Base-by-base conservation (phyloP, 2,329 filamentous ascomycete species). In the Aspergillus sp. region DNA sequence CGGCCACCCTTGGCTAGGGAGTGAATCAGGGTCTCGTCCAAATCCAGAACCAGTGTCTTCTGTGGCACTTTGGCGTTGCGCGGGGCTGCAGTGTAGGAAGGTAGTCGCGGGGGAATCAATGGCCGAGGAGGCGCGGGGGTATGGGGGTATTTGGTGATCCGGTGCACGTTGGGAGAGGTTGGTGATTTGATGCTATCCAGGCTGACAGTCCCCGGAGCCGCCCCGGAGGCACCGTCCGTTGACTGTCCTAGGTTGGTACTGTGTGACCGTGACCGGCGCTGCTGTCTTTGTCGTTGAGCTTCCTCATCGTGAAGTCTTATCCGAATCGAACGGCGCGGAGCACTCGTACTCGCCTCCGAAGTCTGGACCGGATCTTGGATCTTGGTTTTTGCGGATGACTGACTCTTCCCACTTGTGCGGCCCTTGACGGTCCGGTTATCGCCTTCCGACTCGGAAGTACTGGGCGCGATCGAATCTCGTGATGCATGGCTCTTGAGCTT, bases 1-100 rank as follows among this genome's bases (percentile, higher is more conserved):
- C 91, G 81, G 45, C 91, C 90, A 29, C 93, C 93, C 66, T 96
- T 96, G 50, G 91, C 90, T 78, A 97, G 89, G 68, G 89, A 96
- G 75, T 98, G 93, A 56, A 98, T 98, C 56, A 98, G 73, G 0
- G 93, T 98, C 70, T 98, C 93, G 68, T 98, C 93, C 12, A 98
- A 80, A 65, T 98, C 93, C 44, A 98, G 77, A 53, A 98, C 90
- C 49, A 98, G 72, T 0, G 93, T 98, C 75, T 98, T 98, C 61
- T 93, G 85, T 50, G 84, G 82, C 41, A 80, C 73, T 43, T 57
- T 62, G 29, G 67, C 58, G 48, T 57, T 60, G 47, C 61, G 59
- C 35, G 56, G 67, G 58, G 48, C 77, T 64, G 51, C 79, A 38
- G 88, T 79, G 64, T 95, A 96, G 0, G 90, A 96, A 19, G 90